Evolutionary conservation across 1,139 yeast genomes (phyloP), one percentile per base, ranked within the genome.

Genomic region (Wickerhamiella infanticola): DNA sequence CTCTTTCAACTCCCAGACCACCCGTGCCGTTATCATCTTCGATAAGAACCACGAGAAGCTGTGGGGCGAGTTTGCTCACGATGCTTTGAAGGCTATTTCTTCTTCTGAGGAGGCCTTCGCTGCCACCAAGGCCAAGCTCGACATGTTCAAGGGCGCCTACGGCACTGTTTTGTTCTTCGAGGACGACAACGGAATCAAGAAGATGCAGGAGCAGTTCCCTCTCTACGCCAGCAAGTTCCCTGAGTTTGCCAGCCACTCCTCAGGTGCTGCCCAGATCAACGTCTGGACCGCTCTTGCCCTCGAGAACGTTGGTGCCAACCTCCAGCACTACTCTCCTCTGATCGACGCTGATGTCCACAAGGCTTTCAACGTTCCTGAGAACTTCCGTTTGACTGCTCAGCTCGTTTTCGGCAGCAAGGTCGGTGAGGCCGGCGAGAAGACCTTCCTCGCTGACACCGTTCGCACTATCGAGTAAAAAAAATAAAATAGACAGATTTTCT

Each of bases 121-220:
- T 31, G 52, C 53, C 37, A 63, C 65, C 55, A 53, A 65, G 67
- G 61, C 67, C 69, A 54, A 55, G 58, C 36, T 67, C 67, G 36
- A 61, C 29, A 50, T 47, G 42, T 63, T 47, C 62, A 63, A 67
- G 43, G 69, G 64, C 47, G 73, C 70, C 35, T 67, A 56, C 54
- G 75, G 75, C 49, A 65, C 73, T 24, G 63, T 70, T 40, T 60
- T 70, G 47, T 70, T 70, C 63, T 68, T 67, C 51, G 69, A 69
- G 50, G 73, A 70, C 51, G 57, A 60, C 42, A 55, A 54, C 8
- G 58, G 63, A 45, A 58, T 68, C 45, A 62, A 66, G 50, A 55
- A 56, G 43, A 54, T 68, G 53, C 68, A 68, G 60, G 62, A 59
- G 40, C 58, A 63, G 47, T 68, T 66, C 58, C 65, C 72, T 43